Base-by-base conservation (phyloP, 2,329 filamentous ascomycete species). In the Aspergillus sp. region DNA sequence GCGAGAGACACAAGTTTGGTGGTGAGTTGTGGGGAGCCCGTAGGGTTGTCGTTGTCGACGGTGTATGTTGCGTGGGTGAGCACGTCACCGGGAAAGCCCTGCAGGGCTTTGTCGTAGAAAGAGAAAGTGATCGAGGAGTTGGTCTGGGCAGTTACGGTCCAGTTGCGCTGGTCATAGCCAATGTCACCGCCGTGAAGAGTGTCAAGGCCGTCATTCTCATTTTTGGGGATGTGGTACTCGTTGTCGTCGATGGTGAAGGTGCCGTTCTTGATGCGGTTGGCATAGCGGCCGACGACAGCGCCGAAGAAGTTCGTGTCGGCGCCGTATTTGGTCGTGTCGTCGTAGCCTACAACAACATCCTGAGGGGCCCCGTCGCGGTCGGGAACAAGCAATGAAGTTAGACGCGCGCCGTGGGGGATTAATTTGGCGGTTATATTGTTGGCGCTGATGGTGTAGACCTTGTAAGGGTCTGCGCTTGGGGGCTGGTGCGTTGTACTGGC, bases 221-320 rank as follows among this genome's bases (percentile, higher is more conserved):
- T 84, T 47, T 74, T 71, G 0, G 79, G 75, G 32, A 82, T 76
- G 26, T 83, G 71, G 59, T 79, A 83, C 3, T 69, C 74, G 17
- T 72, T 63, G 18, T 74, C 77, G 53, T 81, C 77, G 56, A 84
- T 71, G 20, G 74, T 73, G 68, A 84, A 84, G 3, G 81, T 83
- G 51, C 80, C 80, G 57, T 84, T 84, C 72, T 79, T 82, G 69
- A 83, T 83, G 39, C 81, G 78, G 65, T 83, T 83, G 56, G 80
- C 81, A 69, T 83, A 83, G 48, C 80, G 76, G 55, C 81, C 81
- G 13, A 81, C 78, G 5, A 79, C 68, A 2, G 79, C 68, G 17
- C 78, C 79, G 59, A 79, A 80, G 68, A 71, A 80, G 48, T 77
- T 81, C 64, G 80, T 76, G 48, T 76, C 77, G 32, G 76, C 80